Evolutionary conservation across 2,329 filamentous ascomycete species (phyloP), one percentile per base, ranked within the genome.

Genomic region (Penicillium polonicum): DNA sequence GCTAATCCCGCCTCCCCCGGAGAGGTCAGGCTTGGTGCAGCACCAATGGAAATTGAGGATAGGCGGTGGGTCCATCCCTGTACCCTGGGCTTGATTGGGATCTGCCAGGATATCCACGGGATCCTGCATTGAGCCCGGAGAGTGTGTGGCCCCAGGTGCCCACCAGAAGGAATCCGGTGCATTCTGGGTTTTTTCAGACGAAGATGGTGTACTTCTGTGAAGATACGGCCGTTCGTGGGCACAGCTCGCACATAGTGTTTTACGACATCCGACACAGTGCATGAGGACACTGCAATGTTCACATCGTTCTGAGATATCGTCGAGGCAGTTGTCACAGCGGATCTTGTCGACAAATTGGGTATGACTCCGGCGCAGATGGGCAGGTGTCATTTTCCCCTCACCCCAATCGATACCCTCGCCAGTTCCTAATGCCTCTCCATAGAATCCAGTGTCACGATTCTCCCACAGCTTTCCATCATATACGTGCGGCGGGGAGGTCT

Each of bases 271-370:
- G 66, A 83, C 80, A 65, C 83, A 85, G 66, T 85, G 83, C 83
- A 85, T 85, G 62, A 83, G 74, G 17, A 85, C 81, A 57, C 83
- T 85, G 69, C 83, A 85, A 58, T 84, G 83, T 69, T 85, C 83
- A 65, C 83, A 85, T 48, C 83, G 73, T 67, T 85, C 83, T 41
- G 77, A 66, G 43, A 85, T 84, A 33, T 72, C 65, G 43, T 82
- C 81, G 48, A 76, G 74, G 71, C 83, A 85, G 56, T 79, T 78
- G 48, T 83, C 77, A 66, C 83, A 85, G 54, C 78, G 79, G 63
- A 84, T 72, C 38, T 80, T 72, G 23, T 84, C 76, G 15, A 84
- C 73, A 61, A 85, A 85, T 4, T 73, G 76, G 44, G 64, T 76
- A 65, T 85, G 82, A 60, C 82, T 84, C 55, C 70, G 76, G 39